These are phyloP conservation scores for Myxozyma sirexii DNA, from an alignment of 805 yeast genomes.

Conservation along the genomic window DNA sequence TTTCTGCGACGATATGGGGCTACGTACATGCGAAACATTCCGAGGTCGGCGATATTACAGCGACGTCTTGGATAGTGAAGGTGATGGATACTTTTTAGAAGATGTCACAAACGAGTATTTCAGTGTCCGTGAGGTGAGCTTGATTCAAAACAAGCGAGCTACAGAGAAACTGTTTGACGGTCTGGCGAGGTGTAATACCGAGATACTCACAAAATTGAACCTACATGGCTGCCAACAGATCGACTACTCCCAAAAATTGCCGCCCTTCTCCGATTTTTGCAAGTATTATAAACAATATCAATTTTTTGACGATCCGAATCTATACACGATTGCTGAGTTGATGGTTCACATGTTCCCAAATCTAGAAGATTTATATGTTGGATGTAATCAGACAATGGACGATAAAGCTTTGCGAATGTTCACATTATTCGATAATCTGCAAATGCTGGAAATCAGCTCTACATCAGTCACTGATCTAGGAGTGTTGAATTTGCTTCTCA, in stretches of 20 bases:
- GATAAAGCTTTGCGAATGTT: slow-evolving; percentile 9
- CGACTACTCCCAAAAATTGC: slow-evolving; percentile 6
- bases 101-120: slow-evolving; percentile 13
- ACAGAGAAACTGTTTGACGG: slow-evolving; percentile 18
- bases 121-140: slow-evolving; percentile 1
- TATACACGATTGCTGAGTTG: slow-evolving; percentile 6
- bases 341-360: slow-evolving; percentile 18
- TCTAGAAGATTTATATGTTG: slow-evolving; percentile 8
- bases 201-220: background rate
- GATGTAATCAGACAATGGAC: slow-evolving; percentile 11
- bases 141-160: background rate
- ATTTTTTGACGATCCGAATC: slow-evolving; percentile 9
- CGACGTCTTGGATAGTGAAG: slow-evolving; percentile 24
- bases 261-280: slow-evolving; percentile 10
- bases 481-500: background rate
- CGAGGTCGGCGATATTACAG: slow-evolving; percentile 15
- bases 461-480: slow-evolving; percentile 3
- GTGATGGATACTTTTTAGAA: slow-evolving; percentile 19
- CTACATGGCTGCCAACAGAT: slow-evolving; percentile 14
- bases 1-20: slow-evolving; percentile 7
- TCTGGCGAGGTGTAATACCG: slow-evolving; percentile 15
- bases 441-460: background rate
- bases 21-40: slow-evolving; percentile 14
- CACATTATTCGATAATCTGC: slow-evolving; percentile 9
- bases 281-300: slow-evolving; percentile 6